These are phyloP conservation scores for Moesziomyces sp. DNA, from an alignment of 1,284 basidiomycete genomes.

Conservation along the genomic window DNA sequence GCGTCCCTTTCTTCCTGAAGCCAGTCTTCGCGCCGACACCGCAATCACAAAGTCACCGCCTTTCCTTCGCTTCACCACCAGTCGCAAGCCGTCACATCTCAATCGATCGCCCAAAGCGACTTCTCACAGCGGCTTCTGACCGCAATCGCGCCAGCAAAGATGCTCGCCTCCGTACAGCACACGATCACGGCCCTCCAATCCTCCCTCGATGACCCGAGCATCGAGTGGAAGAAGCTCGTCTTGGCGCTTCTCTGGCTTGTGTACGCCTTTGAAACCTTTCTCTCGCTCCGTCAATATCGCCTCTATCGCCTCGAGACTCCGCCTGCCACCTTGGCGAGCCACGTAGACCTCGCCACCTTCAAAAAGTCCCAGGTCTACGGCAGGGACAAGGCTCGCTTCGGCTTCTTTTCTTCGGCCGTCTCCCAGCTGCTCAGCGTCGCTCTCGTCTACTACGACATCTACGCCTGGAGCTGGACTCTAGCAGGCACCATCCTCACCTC, in stretches of 20 bases:
- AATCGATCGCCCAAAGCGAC: not conserved
- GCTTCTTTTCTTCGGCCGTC: slow-evolving; percentile 78
- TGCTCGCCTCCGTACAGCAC: slow-evolving; percentile 37
- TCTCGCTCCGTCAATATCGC: slow-evolving; percentile 87
- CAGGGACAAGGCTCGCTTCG: slow-evolving; percentile 88
- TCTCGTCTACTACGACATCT: slow-evolving; percentile 80
- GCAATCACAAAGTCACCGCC: no score
- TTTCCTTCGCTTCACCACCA: no score
- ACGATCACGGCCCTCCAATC: slow-evolving; percentile 36
- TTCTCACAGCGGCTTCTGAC: not conserved
- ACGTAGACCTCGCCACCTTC: slow-evolving; percentile 81
- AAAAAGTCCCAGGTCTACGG: slow-evolving; percentile 91
- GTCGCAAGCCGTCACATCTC: no score
- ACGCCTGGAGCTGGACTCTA: slow-evolving; percentile 80
- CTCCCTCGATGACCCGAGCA: slow-evolving; percentile 67
- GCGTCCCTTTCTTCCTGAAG: no score
- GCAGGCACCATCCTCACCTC: slow-evolving; percentile 71
- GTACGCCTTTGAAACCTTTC: slow-evolving; percentile 83
- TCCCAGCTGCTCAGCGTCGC: slow-evolving; percentile 78
- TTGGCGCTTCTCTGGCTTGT: slow-evolving; percentile 81
- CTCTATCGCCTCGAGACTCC: slow-evolving; percentile 82
- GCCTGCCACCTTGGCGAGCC: slow-evolving; percentile 77
- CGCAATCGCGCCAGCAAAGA: not conserved
- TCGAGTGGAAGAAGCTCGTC: slow-evolving; percentile 79
- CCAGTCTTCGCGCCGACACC: no score